Evolutionary conservation across 768 basidiomycete genomes (phyloP), one percentile per base, ranked within the genome.

Genomic region (Neoboletus magnificus): DNA sequence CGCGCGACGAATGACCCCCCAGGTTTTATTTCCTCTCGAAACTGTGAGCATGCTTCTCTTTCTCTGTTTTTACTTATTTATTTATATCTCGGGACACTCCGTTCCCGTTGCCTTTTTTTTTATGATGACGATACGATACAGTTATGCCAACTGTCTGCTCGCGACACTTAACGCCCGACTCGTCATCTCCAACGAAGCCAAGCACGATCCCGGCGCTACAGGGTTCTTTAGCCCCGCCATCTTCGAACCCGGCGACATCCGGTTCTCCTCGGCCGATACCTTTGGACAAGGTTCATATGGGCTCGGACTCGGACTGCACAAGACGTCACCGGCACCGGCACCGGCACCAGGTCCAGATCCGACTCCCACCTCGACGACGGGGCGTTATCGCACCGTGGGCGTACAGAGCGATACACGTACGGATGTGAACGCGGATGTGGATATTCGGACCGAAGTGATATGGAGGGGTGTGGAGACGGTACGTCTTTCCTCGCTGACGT

Each of bases 11-110:
- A 44, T 11, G 13, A 20, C 22, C 25, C 13, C 16, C 13, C 16
- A 56, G 51, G 32, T 56, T 56, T 32, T 56, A 53, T 36, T 53
- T 53, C 11, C 37, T 56, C 8, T 56, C 55, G 5, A 56, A 56
- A 39, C 44, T 56, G 55, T 47, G 20, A 41, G 55, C 29, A 15
- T 18, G 15, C 13, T 33, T 33, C 15, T 33, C 33, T 13, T 5
- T 30, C 9, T 30, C 10, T 10, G 8, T 10, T 36, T 16, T 7
- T n/a, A n/a, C n/a, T n/a, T n/a, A n/a, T n/a, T n/a, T n/a, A n/a
- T n/a, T n/a, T 36, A 16, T 36, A n/a, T 37, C 37, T 37, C 18
- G 16, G 15, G 7, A 42, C 39, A 4, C 46, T 13, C 4, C 5
- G n/a, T 2, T 8, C 8, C 15, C 10, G 20, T 18, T 25, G 10